Percentiles rank a stretch among this genome's conserved stretches.
Conservation (phyloP, 306 rosid species). For the Malus domestica region DNA sequence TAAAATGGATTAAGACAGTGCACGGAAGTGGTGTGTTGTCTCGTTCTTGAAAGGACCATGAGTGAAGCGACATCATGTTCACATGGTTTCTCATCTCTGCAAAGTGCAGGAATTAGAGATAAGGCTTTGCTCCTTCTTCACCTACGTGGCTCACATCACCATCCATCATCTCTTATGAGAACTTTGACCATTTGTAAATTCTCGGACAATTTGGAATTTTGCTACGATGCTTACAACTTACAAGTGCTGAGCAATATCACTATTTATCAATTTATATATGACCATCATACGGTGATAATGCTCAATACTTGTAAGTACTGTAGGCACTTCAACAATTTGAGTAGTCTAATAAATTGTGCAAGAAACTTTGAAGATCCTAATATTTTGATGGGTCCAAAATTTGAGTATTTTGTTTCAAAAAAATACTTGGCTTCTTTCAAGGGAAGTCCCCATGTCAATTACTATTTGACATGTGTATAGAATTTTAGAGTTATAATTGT, state of each 20-base stretch:
- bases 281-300: neutral
- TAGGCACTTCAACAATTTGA: too few species aligned
- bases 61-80: slow-evolving; percentile 4
- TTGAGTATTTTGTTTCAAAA: neutral
- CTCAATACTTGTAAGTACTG: too few species aligned
- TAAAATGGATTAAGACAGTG: neutral
- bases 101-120: neutral
- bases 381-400: neutral
- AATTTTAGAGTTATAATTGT: too few species aligned
- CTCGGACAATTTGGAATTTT: too few species aligned
- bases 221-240: too few species aligned
- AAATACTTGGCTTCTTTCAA: too few species aligned
- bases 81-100: neutral
- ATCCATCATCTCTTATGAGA: too few species aligned
- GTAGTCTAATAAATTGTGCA: neutral
- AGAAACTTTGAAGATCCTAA: neutral
- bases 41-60: neutral
- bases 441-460: too few species aligned
- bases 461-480: neutral
- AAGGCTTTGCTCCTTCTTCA: neutral
- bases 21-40: slow-evolving; percentile 9
- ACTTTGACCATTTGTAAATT: too few species aligned
- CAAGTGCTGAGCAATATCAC: too few species aligned
- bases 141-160: neutral
- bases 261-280: too few species aligned